Evolutionary conservation across 768 basidiomycete genomes (phyloP).

Genomic region (Lentinula boryana): DNA sequence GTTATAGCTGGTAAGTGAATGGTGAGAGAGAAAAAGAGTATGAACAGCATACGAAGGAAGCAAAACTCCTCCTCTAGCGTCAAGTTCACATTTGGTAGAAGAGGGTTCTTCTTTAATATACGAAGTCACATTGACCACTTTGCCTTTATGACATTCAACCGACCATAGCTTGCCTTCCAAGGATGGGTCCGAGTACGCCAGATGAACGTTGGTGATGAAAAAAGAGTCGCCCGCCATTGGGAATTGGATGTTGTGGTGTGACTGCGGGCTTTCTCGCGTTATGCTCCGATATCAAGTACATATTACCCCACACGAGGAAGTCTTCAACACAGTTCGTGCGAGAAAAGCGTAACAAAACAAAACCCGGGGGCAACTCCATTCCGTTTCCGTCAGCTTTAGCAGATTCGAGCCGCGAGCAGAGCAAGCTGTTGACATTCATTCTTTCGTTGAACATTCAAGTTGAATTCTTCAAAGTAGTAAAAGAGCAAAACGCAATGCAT

Average conservation of each 20-base stretch:
- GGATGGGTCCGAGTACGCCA: constrained; percentile 21
- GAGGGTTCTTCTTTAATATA: constrained; percentile 5
- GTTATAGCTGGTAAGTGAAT: constrained; percentile 12
- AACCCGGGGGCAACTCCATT: too few species aligned
- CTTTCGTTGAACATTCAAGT: too few species aligned
- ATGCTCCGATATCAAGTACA: too few species aligned
- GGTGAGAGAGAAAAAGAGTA: not conserved
- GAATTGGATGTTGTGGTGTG: too few species aligned
- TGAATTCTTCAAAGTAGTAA: too few species aligned
- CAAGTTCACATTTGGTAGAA: constrained; percentile 9
- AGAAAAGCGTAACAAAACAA: too few species aligned
- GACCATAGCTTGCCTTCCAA: constrained; percentile 23
- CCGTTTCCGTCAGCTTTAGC: too few species aligned
- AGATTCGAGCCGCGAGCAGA: too few species aligned
- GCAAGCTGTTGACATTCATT: too few species aligned
- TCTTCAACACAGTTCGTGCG: not conserved
- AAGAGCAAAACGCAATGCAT: too few species aligned
- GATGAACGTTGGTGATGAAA: constrained; percentile 19
- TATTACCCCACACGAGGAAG: too few species aligned
- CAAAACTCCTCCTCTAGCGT: constrained; percentile 21
- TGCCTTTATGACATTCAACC: constrained; percentile 22
- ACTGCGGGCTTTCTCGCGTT: too few species aligned
- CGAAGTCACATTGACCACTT: constrained; percentile 18
- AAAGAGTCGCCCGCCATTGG: not conserved
- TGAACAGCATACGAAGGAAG: constrained; percentile 24